Evolutionary conservation across 371 early-diverging fungal genomes (phyloP).

Genomic region (Cokeromyces recurvatus): DNA sequence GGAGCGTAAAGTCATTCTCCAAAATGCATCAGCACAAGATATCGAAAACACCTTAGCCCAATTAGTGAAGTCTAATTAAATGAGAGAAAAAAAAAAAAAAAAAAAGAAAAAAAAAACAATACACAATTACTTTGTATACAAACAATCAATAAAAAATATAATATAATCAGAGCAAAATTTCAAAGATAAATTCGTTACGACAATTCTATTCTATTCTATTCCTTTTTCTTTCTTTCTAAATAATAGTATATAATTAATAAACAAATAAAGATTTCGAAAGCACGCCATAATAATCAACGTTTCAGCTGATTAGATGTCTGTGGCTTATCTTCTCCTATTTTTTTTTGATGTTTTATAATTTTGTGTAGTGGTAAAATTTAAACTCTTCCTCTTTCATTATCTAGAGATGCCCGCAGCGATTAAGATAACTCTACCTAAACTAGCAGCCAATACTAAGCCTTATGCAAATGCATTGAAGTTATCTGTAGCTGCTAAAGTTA

Average conservation of each 20-base stretch:
- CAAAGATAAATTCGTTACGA: no score
- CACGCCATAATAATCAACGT: no score
- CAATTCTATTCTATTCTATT: no score
- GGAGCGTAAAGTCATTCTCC: constrained; percentile 75
- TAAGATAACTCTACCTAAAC: constrained; percentile 31
- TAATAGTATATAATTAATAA: no score
- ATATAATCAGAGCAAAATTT: no score
- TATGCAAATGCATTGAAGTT: constrained; percentile 36
- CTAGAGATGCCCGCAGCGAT: constrained; percentile 19
- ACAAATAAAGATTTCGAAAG: no score
- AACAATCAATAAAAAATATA: neutral
- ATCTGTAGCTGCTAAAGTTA: constrained; percentile 28
- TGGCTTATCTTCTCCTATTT: neutral
- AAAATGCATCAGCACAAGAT: constrained; percentile 68
- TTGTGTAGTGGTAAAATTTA: no score
- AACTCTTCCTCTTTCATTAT: neutral
- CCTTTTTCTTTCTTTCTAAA: no score
- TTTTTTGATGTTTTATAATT: constrained; percentile 1
- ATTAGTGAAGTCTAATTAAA: constrained; percentile 50
- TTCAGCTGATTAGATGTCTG: neutral
- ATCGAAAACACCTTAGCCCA: constrained; percentile 66
- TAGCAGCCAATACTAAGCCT: constrained; percentile 31
- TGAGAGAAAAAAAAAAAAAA: constrained; percentile 4
- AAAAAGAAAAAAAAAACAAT: neutral
- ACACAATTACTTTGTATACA: neutral